Evolutionary conservation across 495 filamentous ascomycete genomes (phyloP).

Genomic region (Pyrenula aspistea): DNA sequence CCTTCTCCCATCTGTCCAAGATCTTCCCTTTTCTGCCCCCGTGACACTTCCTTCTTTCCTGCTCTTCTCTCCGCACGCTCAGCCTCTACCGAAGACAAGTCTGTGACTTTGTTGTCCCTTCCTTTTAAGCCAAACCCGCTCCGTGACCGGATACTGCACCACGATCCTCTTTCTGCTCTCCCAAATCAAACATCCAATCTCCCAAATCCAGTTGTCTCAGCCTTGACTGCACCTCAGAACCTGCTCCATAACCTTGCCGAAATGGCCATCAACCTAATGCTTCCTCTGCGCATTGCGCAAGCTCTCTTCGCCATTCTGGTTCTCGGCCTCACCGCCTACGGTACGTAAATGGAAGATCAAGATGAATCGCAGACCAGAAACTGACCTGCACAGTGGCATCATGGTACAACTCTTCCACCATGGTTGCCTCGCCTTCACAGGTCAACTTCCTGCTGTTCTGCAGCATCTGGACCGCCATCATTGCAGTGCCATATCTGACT

Average conservation of each 20-base stretch:
- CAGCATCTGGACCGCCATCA: conserved; percentile 54
- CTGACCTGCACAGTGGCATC: not conserved
- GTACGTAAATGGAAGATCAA: conserved; percentile 30
- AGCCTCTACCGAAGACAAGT: not conserved
- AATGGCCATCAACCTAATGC: conserved; percentile 39
- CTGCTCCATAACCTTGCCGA: conserved; percentile 1
- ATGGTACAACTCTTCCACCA: conserved; percentile 23
- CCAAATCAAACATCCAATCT: not conserved
- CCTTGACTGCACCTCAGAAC: not conserved
- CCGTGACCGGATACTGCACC: not conserved
- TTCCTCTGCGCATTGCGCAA: conserved; percentile 52
- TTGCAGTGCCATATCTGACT: conserved; percentile 54
- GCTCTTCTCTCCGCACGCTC: not conserved
- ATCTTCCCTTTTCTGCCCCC: not conserved
- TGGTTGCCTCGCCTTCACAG: conserved; percentile 28
- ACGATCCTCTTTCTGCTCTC: not conserved
- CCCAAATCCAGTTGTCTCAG: not conserved
- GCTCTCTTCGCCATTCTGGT: conserved; percentile 56
- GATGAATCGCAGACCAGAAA: not conserved
- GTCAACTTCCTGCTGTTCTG: conserved; percentile 66
- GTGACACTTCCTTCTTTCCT: not conserved
- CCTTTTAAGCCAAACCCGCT: not conserved
- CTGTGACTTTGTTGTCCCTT: not conserved
- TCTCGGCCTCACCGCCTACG: conserved; percentile 58
- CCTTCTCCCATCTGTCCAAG: not conserved